Evolutionary conservation across 345 rosid species (phyloP).

Genomic region (Jatropha curcas): DNA sequence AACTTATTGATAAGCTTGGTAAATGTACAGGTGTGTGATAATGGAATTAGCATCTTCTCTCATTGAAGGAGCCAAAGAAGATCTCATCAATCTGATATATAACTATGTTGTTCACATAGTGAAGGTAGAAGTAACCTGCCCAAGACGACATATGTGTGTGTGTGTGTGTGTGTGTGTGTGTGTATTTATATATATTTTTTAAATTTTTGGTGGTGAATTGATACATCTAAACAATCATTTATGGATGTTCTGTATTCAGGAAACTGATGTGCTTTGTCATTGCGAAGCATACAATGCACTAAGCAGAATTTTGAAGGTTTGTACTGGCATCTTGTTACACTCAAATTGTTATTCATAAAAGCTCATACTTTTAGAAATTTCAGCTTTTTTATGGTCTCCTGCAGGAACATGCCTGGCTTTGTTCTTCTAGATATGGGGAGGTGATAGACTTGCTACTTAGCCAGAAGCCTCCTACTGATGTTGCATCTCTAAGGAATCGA

Average conservation of each 20-base stretch:
- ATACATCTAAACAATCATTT: conserved; percentile 9
- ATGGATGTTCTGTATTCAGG: conserved; percentile 41
- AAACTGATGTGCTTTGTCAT: conserved; percentile 48
- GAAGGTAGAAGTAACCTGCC: conserved; percentile 40
- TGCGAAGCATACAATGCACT: conserved; percentile 66
- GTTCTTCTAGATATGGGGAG: conserved; percentile 63
- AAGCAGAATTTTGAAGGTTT: conserved; percentile 72
- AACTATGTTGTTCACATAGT: conserved; percentile 56
- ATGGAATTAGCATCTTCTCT: conserved; percentile 73
- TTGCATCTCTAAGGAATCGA: conserved; percentile 57
- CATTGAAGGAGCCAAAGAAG: conserved; percentile 68
- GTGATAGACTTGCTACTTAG: conserved; percentile 66
- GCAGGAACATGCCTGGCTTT: conserved; percentile 80
- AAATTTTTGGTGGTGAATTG: conserved; percentile 2
- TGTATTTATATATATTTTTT: too few species aligned
- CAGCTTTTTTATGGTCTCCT: conserved; percentile 27
- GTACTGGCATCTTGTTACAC: conserved; percentile 17
- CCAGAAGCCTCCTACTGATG: conserved; percentile 54
- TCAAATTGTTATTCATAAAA: conserved; percentile 11
- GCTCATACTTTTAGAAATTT: conserved; percentile 10
- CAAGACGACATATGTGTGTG: background rate
- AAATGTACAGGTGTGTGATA: conserved; percentile 28
- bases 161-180: too few species aligned
- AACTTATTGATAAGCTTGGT: background rate
- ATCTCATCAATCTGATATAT: conserved; percentile 67